phyloP scores from a whole-genome alignment of 2,329 filamentous ascomycete species.

The Aspergillus sp. region DNA sequence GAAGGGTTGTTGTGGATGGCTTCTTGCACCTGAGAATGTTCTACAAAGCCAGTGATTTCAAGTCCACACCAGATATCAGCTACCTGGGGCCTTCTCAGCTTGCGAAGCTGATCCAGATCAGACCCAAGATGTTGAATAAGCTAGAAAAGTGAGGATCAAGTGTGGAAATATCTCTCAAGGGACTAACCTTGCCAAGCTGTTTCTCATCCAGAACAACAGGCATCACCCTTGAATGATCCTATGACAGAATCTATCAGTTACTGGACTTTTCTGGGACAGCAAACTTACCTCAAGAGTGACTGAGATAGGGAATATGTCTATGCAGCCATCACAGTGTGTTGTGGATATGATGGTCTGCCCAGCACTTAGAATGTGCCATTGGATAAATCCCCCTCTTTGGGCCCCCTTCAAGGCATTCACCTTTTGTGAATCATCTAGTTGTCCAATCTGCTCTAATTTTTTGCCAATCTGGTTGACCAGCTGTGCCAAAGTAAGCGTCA shows the following conservation, averaged over 20 bases:
- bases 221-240: not conserved
- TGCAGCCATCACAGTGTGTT: not conserved
- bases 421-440: not conserved
- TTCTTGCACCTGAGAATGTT: not conserved
- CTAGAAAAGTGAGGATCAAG: not conserved
- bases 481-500: not conserved
- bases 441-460: slow-evolving; percentile 1
- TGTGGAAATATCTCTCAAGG: not conserved
- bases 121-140: not conserved
- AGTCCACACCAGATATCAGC: not conserved
- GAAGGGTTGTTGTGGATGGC: not conserved
- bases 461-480: slow-evolving; percentile 1
- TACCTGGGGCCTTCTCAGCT: not conserved
- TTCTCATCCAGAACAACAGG: not conserved
- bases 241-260: not conserved
- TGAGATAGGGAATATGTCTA: not conserved
- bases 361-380: not conserved
- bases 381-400: not conserved
- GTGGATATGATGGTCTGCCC: not conserved
- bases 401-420: not conserved
- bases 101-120: not conserved
- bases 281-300: not conserved
- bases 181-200: not conserved
- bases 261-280: not conserved
- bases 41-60: not conserved